Evolutionary conservation across 345 rosid genomes (phyloP).

Genomic region (Aquilaria yunnanensis): DNA sequence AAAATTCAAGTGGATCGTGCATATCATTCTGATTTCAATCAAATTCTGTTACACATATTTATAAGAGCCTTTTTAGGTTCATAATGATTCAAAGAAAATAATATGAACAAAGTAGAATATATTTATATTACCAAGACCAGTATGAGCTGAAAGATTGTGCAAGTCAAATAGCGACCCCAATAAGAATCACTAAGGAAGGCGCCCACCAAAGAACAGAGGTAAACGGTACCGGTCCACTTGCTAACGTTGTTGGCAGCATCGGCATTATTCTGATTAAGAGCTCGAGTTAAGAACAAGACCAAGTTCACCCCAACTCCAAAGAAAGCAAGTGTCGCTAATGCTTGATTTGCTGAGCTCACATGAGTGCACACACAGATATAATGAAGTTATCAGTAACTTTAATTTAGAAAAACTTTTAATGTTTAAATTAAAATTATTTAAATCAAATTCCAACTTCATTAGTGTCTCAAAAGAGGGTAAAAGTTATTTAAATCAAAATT

Average conservation of each 20-base stretch:
- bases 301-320: conserved; percentile 81
- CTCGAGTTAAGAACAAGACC: conserved; percentile 72
- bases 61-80: too few species aligned
- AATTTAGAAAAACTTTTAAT: background rate
- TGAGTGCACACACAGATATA: background rate
- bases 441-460: background rate
- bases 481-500: background rate
- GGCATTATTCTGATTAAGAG: conserved; percentile 62
- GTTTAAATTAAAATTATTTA: background rate
- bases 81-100: too few species aligned
- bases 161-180: conserved; percentile 83
- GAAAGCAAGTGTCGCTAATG: conserved; percentile 72
- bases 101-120: too few species aligned
- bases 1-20: too few species aligned
- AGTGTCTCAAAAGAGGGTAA: too few species aligned
- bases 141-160: conserved; percentile 41
- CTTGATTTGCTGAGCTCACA: conserved; percentile 51
- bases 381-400: background rate
- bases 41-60: too few species aligned
- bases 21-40: too few species aligned
- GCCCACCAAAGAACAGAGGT: conserved; percentile 65
- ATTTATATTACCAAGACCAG: conserved; percentile 30
- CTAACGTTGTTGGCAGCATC: conserved; percentile 76
- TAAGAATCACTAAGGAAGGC: conserved; percentile 94
- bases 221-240: conserved; percentile 93